A percentile compares a stretch with the other conserved stretches of the same genome.
Conservation (phyloP, 306 rosid genomes). For the Castanea sativa region DNA sequence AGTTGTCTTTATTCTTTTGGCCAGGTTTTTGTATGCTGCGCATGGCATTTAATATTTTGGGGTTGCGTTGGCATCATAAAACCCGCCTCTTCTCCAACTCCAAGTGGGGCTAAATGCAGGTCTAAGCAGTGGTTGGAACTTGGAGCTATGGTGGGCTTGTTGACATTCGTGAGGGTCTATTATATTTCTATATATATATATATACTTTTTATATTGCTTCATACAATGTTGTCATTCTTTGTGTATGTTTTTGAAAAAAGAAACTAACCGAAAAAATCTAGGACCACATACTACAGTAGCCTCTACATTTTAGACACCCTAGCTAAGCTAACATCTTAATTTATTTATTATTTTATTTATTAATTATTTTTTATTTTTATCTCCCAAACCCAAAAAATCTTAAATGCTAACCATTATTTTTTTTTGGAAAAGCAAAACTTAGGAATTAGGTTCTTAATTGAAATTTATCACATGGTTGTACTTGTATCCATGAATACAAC, state of each 20-base stretch:
- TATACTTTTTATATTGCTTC: neutral
- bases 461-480: too few species aligned
- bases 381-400: too few species aligned
- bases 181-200: too few species aligned
- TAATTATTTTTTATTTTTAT: too few species aligned
- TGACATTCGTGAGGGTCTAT: conserved; percentile 32
- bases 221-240: neutral
- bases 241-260: neutral
- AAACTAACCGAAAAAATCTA: too few species aligned
- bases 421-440: too few species aligned
- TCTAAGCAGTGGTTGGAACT: conserved; percentile 60
- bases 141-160: conserved; percentile 44
- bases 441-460: too few species aligned
- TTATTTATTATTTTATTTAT: too few species aligned
- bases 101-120: conserved; percentile 25
- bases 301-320: neutral
- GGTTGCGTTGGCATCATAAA: conserved; percentile 23
- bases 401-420: too few species aligned
- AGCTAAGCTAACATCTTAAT: neutral
- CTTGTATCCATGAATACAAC: too few species aligned
- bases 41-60: conserved; percentile 21
- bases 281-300: neutral
- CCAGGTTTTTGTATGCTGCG: conserved; percentile 2
- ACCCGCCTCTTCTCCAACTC: conserved; percentile 34
- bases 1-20: neutral